A percentile compares a stretch with the other conserved stretches of the same genome.
Evolutionary conservation across 2,329 filamentous ascomycete genomes (phyloP).

Genomic region (Colletotrichum cordylinicola): DNA sequence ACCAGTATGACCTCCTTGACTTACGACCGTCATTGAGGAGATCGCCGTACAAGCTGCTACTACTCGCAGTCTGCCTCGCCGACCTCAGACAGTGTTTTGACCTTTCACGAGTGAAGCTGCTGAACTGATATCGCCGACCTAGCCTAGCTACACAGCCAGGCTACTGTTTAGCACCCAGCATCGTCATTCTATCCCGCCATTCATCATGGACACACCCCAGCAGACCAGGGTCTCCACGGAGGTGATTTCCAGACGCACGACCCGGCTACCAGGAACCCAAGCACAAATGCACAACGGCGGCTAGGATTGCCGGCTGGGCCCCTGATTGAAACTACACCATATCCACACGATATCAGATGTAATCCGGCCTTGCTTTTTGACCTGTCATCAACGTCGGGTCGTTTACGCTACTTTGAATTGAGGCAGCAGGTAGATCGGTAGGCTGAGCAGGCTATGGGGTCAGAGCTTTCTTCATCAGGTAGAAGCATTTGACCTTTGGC

Average conservation of each 20-base stretch:
- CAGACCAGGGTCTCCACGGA: not conserved
- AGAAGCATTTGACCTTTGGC: not conserved
- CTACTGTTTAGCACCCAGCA: not conserved
- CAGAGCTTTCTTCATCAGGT: not conserved
- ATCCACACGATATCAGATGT: not conserved
- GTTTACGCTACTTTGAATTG: not conserved
- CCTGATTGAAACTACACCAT: not conserved
- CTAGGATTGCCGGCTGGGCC: not conserved
- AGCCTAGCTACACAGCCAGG: not conserved
- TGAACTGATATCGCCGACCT: not conserved
- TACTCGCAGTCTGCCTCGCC: not conserved
- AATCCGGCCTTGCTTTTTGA: not conserved
- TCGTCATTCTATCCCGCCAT: not conserved
- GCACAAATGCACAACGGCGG: not conserved
- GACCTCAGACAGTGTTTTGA: not conserved
- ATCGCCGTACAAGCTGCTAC: not conserved
- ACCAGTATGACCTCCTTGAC: not conserved
- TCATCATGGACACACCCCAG: not conserved
- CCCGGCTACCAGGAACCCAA: not conserved
- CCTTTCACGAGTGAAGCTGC: not conserved
- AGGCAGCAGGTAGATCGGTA: not conserved
- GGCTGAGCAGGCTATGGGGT: not conserved
- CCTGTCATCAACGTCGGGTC: not conserved
- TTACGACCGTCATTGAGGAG: not conserved
- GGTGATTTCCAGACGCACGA: not conserved